phyloP scores from a whole-genome alignment of 805 yeast genomes.

The Wickerhamomyces chambardii region DNA sequence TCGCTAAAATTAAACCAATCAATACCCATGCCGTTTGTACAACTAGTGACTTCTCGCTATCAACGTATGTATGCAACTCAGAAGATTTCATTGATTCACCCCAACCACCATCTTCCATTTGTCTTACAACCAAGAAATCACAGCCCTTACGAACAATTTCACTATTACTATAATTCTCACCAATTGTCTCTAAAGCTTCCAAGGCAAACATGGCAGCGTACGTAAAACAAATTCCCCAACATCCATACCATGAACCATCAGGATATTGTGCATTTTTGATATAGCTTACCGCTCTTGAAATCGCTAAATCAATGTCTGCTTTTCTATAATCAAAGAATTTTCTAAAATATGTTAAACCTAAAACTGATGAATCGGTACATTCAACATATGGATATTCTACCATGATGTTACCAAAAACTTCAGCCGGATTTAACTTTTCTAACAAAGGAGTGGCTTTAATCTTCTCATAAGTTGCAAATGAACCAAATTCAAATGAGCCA shows the following conservation, averaged over 20 bases:
- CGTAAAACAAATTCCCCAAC: slow-evolving; percentile 96
- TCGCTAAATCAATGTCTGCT: slow-evolving; percentile 59
- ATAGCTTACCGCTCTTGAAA: slow-evolving; percentile 64
- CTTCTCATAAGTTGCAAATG: slow-evolving; percentile 86
- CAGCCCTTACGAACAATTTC: slow-evolving; percentile 66
- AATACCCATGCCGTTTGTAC: slow-evolving; percentile 94
- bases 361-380: slow-evolving; percentile 91
- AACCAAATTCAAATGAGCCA: slow-evolving; percentile 75
- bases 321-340: slow-evolving; percentile 56
- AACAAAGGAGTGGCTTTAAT: slow-evolving; percentile 73
- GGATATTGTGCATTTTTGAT: slow-evolving; percentile 56
- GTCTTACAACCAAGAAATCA: slow-evolving; percentile 71
- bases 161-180: slow-evolving; percentile 51
- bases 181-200: slow-evolving; percentile 77
- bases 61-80: slow-evolving; percentile 71
- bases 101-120: slow-evolving; percentile 93
- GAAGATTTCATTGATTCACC: slow-evolving; percentile 89
- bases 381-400: slow-evolving; percentile 98
- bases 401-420: slow-evolving; percentile 97
- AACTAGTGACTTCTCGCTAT: slow-evolving; percentile 49
- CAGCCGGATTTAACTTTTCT: slow-evolving; percentile 89
- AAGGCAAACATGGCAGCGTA: slow-evolving; percentile 98
- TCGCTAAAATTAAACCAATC: slow-evolving; percentile 76
- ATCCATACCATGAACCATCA: slow-evolving; percentile 98
- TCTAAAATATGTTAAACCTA: slow-evolving; percentile 78